phyloP scores from a whole-genome alignment of 805 yeast species.

The Vanderwaltozyma yarrowii region DNA sequence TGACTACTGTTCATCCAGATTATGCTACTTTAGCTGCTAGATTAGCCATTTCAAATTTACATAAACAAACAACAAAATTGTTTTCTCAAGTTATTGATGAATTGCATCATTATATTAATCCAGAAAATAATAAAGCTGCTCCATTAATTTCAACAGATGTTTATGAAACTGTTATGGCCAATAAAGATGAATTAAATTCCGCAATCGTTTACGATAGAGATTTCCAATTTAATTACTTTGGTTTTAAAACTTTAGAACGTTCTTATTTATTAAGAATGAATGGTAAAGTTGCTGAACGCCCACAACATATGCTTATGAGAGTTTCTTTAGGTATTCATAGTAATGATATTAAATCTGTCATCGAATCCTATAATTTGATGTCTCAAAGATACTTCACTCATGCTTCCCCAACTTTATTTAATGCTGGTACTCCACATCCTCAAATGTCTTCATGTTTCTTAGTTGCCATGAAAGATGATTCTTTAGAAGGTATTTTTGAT shows the following conservation, averaged over 20 bases:
- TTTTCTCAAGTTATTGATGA: slow-evolving; percentile 63
- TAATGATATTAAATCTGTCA: slow-evolving; percentile 44
- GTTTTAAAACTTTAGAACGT: slow-evolving; percentile 77
- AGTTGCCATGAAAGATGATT: slow-evolving; percentile 82
- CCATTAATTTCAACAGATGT: slow-evolving; percentile 53
- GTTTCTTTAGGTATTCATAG: slow-evolving; percentile 88
- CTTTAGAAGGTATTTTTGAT: slow-evolving; percentile 86
- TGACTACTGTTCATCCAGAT: slow-evolving; percentile 97
- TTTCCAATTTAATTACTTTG: slow-evolving; percentile 67
- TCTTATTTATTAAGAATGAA: slow-evolving; percentile 61
- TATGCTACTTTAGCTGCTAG: slow-evolving; percentile 90
- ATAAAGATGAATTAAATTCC: slow-evolving; percentile 54
- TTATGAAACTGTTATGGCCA: slow-evolving; percentile 47
- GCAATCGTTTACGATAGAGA: slow-evolving; percentile 70
- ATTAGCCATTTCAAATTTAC: slow-evolving; percentile 83
- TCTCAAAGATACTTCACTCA: slow-evolving; percentile 78
- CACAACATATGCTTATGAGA: slow-evolving; percentile 80
- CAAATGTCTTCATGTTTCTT: slow-evolving; percentile 89
- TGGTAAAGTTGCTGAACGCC: slow-evolving; percentile 66
- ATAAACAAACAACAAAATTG: slow-evolving; percentile 77
- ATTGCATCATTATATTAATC: slow-evolving; percentile 64
- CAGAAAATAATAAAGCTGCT: slow-evolving; percentile 50
- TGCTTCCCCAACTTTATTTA: slow-evolving; percentile 89
- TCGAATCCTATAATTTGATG: slow-evolving; percentile 81
- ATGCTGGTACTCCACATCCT: slow-evolving; percentile 78